Base-by-base conservation (phyloP, 179 eudicot species). In the Silene noctiflora region DNA sequence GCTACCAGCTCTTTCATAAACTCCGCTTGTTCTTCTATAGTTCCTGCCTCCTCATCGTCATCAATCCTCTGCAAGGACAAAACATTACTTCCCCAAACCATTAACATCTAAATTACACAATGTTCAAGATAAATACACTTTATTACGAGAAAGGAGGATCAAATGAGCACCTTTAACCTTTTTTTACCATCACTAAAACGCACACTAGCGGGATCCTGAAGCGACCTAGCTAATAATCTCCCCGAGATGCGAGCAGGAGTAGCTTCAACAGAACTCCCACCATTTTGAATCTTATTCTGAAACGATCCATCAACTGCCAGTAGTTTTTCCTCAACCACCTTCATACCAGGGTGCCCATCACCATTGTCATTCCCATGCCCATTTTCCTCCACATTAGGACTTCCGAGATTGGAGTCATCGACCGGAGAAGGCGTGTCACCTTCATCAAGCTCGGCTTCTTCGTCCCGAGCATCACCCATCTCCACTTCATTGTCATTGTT, bases 11-110 rank as follows among this genome's bases (percentile, higher is more conserved):
- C 97, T 79, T 84, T 89, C 81, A 89, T 87, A 81, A 94, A 94
- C 53, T 88, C 93, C 2, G 75, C 83, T 79, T 92, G 96, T 73
- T 92, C 97, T 76, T 94, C 98, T 77, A 78, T 88, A 10, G 96
- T 88, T 64, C 92, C 98, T 14, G 87, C 78, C 76, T 93, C 77
- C 66, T 91, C 71, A 17, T 35, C 71, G 39, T 39, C 88, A 44
- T 81, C 88, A 25, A 44, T 46, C 80, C 56, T 76, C 86, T 84
- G 78, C 67, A 71, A 20, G 25, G 14, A 74, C 17, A 61, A 61
- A 67, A 6, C 6, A 4, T 62, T 19, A 62, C 10, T 56, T 62
- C 62, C 65, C 69, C 55, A 12, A 27, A 27, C 21, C 53, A 27
- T 39, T 19, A 3, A 51, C 2, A 64, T n/a, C 3, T 29, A 77